phyloP scores from a whole-genome alignment of 2,329 filamentous ascomycete species.

The Chaetomium sp. region DNA sequence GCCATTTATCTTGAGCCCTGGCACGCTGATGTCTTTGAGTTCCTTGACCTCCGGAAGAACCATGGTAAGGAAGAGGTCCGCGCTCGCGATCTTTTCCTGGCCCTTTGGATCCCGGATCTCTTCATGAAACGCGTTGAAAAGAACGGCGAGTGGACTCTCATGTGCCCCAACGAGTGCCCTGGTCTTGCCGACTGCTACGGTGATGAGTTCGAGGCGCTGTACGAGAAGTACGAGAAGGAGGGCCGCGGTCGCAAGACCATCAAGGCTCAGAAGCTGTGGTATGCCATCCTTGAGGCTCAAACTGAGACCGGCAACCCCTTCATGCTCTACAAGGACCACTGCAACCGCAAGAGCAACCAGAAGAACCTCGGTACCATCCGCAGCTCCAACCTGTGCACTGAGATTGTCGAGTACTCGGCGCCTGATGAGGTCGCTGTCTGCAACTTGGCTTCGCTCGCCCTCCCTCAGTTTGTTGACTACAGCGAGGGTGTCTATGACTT shows the following conservation, averaged over 20 bases:
- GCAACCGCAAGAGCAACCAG: conserved; percentile 99
- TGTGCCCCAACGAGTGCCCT: conserved; percentile 95
- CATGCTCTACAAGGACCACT: conserved; percentile 99
- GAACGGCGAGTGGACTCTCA: conserved; percentile 94
- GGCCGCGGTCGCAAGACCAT: conserved; percentile 84
- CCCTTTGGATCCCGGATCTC: conserved; percentile 95
- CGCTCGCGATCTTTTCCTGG: conserved; percentile 94
- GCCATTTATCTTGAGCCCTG: conserved; percentile 98
- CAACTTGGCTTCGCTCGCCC: conserved; percentile 90
- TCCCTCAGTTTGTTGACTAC: conserved; percentile 87
- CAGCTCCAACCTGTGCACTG: conserved; percentile 97
- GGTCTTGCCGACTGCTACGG: conserved; percentile 95
- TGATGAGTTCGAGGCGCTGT: conserved; percentile 92
- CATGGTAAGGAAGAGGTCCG: conserved; percentile 98
- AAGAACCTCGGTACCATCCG: conserved; percentile 98
- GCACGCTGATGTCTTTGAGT: conserved; percentile 97
- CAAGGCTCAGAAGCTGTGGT: conserved; percentile 99
- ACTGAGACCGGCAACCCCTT: conserved; percentile 98
- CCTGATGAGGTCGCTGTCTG: conserved; percentile 98
- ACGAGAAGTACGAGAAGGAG: conserved; percentile 85
- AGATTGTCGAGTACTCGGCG: conserved; percentile 95
- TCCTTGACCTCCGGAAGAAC: conserved; percentile 97
- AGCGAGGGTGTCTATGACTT: conserved; percentile 84
- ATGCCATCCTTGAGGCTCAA: conserved; percentile 94
- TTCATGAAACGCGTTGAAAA: conserved; percentile 99